These are phyloP conservation scores for Mycena belliarum DNA, from an alignment of 768 basidiomycete species.

Conservation along the genomic window DNA sequence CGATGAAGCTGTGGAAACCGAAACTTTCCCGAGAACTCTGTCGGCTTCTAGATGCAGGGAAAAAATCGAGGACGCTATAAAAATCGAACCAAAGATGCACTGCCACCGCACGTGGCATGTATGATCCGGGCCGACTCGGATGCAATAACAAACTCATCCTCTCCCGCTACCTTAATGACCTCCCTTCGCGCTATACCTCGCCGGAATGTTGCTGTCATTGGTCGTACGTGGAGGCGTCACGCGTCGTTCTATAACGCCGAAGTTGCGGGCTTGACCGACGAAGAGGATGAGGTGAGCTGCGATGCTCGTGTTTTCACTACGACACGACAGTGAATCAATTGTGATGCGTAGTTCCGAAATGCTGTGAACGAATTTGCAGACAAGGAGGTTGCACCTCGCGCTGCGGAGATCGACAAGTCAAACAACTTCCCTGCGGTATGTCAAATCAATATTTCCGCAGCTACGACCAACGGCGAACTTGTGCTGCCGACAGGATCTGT, in stretches of 20 bases:
- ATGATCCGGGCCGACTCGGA: not conserved
- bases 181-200: constrained; percentile 4
- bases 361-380: constrained; percentile 79
- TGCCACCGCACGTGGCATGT: not conserved
- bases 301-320: not conserved
- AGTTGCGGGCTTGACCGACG: constrained; percentile 75
- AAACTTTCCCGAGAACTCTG: too few species aligned
- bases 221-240: not conserved
- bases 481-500: constrained; percentile 67
- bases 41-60: too few species aligned
- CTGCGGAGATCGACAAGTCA: constrained; percentile 81
- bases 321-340: too few species aligned
- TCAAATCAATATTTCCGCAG: constrained; percentile 23
- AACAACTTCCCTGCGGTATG: constrained; percentile 77
- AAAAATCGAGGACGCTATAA: not conserved
- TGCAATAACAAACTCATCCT: not conserved
- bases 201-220: not conserved
- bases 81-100: not conserved
- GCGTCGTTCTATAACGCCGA: constrained; percentile 71
- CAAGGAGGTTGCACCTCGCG: constrained; percentile 82
- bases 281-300: constrained; percentile 70
- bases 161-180: not conserved
- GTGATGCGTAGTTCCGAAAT: constrained; percentile 83
- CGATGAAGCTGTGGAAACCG: too few species aligned
- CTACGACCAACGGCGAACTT: not conserved